These are phyloP conservation scores for Colletotrichum godetiae DNA, from an alignment of 2,329 filamentous ascomycete genomes.

Conservation along the genomic window DNA sequence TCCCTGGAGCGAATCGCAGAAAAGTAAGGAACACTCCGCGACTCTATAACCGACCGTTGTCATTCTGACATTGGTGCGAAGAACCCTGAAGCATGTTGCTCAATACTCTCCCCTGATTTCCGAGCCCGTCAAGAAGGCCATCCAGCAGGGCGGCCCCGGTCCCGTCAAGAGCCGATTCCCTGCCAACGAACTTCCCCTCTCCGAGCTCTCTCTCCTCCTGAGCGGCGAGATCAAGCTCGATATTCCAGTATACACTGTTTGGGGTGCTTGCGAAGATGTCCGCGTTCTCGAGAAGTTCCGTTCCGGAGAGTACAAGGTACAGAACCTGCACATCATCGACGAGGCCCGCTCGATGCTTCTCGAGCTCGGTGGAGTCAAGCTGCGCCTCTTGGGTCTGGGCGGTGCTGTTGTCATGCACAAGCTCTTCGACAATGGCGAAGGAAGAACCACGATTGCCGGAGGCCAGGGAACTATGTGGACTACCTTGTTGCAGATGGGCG, in stretches of 20 bases:
- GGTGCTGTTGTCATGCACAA: slow-evolving; percentile 99
- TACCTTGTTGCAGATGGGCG: slow-evolving; percentile 96
- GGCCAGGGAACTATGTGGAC: slow-evolving; percentile 99
- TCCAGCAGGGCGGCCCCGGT: slow-evolving; percentile 73
- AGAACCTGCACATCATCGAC: slow-evolving; percentile 97
- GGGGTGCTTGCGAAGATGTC: slow-evolving; percentile 99
- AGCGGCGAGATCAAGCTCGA: slow-evolving; percentile 91
- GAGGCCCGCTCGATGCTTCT: slow-evolving; percentile 96
- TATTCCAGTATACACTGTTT: slow-evolving; percentile 97
- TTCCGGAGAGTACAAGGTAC: slow-evolving; percentile 97
- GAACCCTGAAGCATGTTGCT: slow-evolving; percentile 96
- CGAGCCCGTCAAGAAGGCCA: slow-evolving; percentile 78
- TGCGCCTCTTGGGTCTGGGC: slow-evolving; percentile 91
- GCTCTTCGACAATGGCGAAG: slow-evolving; percentile 98
- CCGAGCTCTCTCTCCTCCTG: slow-evolving; percentile 90
- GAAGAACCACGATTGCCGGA: slow-evolving; percentile 96
- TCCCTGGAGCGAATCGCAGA: slow-evolving; percentile 97
- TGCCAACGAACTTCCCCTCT: slow-evolving; percentile 86
- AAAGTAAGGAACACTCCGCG: slow-evolving; percentile 73
- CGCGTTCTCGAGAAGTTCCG: slow-evolving; percentile 97
- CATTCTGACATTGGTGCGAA: slow-evolving; percentile 50
- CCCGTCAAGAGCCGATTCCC: slow-evolving; percentile 89
- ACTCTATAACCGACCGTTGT: slow-evolving; percentile 16
- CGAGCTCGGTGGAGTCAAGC: slow-evolving; percentile 94
- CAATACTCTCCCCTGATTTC: slow-evolving; percentile 96